Base-by-base conservation (phyloP, 139 green algal genomes). In the Micractinium sp. region DNA sequence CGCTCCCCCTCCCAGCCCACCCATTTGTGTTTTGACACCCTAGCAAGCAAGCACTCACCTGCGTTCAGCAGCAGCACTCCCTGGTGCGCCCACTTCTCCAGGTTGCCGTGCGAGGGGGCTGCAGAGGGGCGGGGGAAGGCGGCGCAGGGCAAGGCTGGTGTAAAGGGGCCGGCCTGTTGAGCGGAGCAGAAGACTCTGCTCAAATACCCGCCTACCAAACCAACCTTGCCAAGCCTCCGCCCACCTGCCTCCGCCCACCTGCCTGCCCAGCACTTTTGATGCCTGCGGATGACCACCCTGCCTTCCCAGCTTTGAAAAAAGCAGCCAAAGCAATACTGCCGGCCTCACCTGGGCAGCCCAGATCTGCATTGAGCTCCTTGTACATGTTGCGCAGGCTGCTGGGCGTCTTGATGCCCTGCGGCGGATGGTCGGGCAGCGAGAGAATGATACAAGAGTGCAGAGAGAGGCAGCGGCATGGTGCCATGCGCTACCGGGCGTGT, bases 61-160 rank as follows among this genome's bases (percentile, higher is more conserved):
- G 97, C 95, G 86, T 99, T 99, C 66, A 99, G 95, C 86, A 99
- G 93, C 66, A 99, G 93, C 90, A 99, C 96, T 13, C 98, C 96
- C 87, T 96, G 94, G 19, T 90, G 66, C 27, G 88, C 89, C 93
- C 82, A 95, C 90, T 95, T 94, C 36, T 94, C 85, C 39, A 98
- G 91, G 90, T 96, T 89, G 38, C 96, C 96, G 89, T 98, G 94
- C 23, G 73, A 78, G 22, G 95, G 93, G 60, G 89, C 66, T 87
- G 83, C 83, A 38, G 38, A 35, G 31, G 31, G 71, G 12, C 13
- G 23, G 2, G 12, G 38, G 27, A 2, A 35, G 31, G 31, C 0
- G 18, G 76, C 22, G 38, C 20, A 35, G 38, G 76, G 38, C 12
- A 13, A 39, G 53, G 56, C 80, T n/a, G 63, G 63, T 71, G 63